Evolutionary conservation across 768 basidiomycete genomes (phyloP), one percentile per base, ranked within the genome.

Genomic region (Neoboletus subvelutipes): DNA sequence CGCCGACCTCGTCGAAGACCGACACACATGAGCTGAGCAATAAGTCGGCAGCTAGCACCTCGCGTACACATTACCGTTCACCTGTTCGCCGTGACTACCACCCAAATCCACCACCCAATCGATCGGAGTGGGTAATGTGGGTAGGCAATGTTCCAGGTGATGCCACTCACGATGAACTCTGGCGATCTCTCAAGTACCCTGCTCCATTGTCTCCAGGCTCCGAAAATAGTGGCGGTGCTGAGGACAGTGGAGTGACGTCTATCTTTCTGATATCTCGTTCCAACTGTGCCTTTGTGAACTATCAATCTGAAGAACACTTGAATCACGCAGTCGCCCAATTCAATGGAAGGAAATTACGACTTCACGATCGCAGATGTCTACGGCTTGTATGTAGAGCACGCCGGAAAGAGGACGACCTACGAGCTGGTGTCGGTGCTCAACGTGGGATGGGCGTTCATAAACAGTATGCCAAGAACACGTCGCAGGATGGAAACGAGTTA

Each of bases 111-210:
- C 87, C 88, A 13, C 75, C 83, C 12, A 79, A 89, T 52, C 83
- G 92, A 15, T 92, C 91, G 8, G 91, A 92, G 56, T 95, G 90
- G 91, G 94, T 94, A 1, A 92, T 94, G 91, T 97, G 95, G 95
- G 87, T 86, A 13, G 95, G 95, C 11, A 98, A 98, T 67, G 88
- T 97, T 4, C 91, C 92, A 3, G 79, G 80, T 6, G 91, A 94
- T 64, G 85, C 92, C 17, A 84, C 83, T 4, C 83, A 92, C 57
- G 87, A 92, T 61, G 94, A 97, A 66, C 77, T 97, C 5, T 90
- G 87, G 88, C 77, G 77, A 8, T 95, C 94, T 70, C 94, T 98
- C 75, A 86, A 80, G 59, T 66, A 72, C 47, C 58, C 67, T 9
- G 55, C 60, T 18, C 52, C 67, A 18, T 45, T 64, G 5, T 55